Conservation (phyloP, 805 yeast species). For the Monosporozyma siamensis region DNA sequence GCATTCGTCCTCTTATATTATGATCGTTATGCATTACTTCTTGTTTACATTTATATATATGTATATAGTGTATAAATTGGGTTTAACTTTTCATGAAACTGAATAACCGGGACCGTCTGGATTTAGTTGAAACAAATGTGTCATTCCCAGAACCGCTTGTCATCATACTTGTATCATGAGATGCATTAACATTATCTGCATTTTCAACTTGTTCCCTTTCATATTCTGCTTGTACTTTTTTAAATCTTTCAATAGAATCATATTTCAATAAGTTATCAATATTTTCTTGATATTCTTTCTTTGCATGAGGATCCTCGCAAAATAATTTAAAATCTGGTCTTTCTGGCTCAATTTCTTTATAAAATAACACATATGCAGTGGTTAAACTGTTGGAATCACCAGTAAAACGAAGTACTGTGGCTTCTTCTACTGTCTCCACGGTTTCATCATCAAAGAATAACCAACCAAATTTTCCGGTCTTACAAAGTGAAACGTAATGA, state of each 20-base stretch:
- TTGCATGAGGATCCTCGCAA: background rate
- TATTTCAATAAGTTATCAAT: slow-evolving; percentile 17
- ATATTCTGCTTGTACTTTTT: background rate
- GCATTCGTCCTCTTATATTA: too few relatives aligned
- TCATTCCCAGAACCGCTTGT: background rate
- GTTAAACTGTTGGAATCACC: slow-evolving; percentile 84
- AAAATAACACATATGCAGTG: slow-evolving; percentile 82
- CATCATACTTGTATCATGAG: background rate
- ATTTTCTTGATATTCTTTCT: slow-evolving; percentile 11
- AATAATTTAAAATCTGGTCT: background rate
- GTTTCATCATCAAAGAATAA: slow-evolving; percentile 89
- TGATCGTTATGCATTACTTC: too few relatives aligned
- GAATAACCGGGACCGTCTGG: slow-evolving; percentile 6
- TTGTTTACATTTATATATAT: too few relatives aligned
- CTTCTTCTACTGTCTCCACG: slow-evolving; percentile 77
- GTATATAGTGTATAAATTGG: too few relatives aligned
- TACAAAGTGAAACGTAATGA: slow-evolving; percentile 82
- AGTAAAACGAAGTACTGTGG: slow-evolving; percentile 72
- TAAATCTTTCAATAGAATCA: slow-evolving; percentile 15
- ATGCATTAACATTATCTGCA: background rate
- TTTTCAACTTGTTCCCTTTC: background rate
- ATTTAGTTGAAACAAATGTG: background rate
- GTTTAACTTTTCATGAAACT: slow-evolving; percentile 5
- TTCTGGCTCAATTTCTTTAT: slow-evolving; percentile 41
- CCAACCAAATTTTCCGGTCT: slow-evolving; percentile 77